These are phyloP conservation scores for Rhizomucor pusillus DNA, from an alignment of 371 early-diverging fungal species.

Conservation along the genomic window DNA sequence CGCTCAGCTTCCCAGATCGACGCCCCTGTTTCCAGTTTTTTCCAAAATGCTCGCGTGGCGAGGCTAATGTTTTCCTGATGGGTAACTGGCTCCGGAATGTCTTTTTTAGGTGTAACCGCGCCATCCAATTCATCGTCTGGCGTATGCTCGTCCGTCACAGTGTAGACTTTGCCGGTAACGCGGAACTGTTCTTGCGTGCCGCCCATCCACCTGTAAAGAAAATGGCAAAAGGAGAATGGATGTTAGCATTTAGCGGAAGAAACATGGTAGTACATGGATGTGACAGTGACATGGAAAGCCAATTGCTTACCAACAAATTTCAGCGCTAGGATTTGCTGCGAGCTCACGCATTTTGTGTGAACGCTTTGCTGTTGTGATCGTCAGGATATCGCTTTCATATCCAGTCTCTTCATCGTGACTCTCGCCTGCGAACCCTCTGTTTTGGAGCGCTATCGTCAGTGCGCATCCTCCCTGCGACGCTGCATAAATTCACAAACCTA, in stretches of 20 bases:
- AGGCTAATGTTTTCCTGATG: neutral
- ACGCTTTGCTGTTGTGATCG: conserved; percentile 32
- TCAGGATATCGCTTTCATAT: conserved; percentile 40
- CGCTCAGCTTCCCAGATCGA: conserved; percentile 39
- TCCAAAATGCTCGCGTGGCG: conserved; percentile 8
- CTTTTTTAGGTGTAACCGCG: neutral
- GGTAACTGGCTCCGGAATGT: neutral
- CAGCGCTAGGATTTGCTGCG: conserved; percentile 23
- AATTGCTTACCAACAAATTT: conserved; percentile 40
- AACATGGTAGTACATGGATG: too few relatives aligned
- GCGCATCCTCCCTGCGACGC: neutral
- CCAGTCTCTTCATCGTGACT: conserved; percentile 33
- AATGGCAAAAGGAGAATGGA: neutral
- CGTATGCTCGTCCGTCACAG: neutral
- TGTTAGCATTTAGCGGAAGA: too few relatives aligned
- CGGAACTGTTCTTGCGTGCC: conserved; percentile 40
- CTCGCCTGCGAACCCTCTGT: conserved; percentile 45
- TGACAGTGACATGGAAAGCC: neutral
- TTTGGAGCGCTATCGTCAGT: neutral
- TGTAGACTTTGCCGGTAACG: conserved; percentile 10
- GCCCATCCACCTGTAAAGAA: conserved; percentile 29
- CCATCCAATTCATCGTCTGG: neutral
- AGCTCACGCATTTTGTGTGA: conserved; percentile 41
- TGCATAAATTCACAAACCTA: conserved; percentile 9
- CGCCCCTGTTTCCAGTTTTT: conserved; percentile 1